Percentiles rank a stretch among this genome's conserved stretches.
Evolutionary conservation across 768 basidiomycete species (phyloP).

Genomic region (Suillus lakei): DNA sequence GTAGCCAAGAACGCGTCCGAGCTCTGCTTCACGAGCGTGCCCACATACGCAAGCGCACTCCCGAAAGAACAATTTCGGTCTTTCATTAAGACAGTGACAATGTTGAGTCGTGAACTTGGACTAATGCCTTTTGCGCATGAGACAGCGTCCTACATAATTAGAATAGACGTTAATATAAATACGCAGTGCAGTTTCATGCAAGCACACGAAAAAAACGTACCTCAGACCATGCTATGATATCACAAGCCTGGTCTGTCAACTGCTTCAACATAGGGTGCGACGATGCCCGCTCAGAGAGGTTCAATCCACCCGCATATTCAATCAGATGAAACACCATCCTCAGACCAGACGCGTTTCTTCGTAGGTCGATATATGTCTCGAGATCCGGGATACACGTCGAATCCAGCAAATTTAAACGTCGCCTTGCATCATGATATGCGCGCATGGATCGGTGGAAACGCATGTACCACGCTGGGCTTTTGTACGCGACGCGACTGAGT

Average conservation of each 20-base stretch:
- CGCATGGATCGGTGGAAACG: slow-evolving; percentile 45
- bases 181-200: too few species aligned
- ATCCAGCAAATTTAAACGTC: slow-evolving; percentile 22
- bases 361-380: slow-evolving; percentile 50
- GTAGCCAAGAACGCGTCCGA: slow-evolving; percentile 32
- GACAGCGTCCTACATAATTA: slow-evolving; percentile 54
- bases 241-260: slow-evolving; percentile 46
- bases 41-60: slow-evolving; percentile 41
- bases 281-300: slow-evolving; percentile 36
- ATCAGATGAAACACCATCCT: slow-evolving; percentile 56
- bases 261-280: slow-evolving; percentile 32
- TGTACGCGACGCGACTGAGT: slow-evolving; percentile 39
- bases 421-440: slow-evolving; percentile 38
- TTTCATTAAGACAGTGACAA: slow-evolving; percentile 54
- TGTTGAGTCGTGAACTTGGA: slow-evolving; percentile 42
- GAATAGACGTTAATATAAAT: slow-evolving; percentile 6
- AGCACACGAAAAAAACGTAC: slow-evolving; percentile 36
- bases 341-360: slow-evolving; percentile 54
- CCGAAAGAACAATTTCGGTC: slow-evolving; percentile 51
- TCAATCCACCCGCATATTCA: slow-evolving; percentile 54
- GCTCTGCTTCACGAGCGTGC: slow-evolving; percentile 31
- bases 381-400: slow-evolving; percentile 41
- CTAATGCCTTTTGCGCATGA: slow-evolving; percentile 55
- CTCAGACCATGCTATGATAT: slow-evolving; percentile 58
- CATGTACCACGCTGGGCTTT: slow-evolving; percentile 44